Conservation (phyloP, 2,329 filamentous ascomycete species). For the Penicillium sp. region DNA sequence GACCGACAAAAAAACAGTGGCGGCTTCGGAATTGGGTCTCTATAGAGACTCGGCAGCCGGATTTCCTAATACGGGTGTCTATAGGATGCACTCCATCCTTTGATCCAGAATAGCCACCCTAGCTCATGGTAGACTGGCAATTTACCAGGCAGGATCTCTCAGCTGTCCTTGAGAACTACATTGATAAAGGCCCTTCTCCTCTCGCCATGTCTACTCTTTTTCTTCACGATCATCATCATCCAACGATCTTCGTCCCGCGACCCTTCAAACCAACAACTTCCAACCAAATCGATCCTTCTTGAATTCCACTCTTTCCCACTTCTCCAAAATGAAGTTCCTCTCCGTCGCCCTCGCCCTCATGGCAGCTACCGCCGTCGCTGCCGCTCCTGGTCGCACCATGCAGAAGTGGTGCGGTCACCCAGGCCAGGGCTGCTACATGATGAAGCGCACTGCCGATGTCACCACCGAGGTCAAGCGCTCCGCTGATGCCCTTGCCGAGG, state of each 20-base stretch:
- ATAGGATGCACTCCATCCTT: conserved; percentile 4
- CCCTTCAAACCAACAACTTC: conserved; percentile 6
- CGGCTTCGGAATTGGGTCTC: background rate
- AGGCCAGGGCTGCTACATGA: conserved; percentile 35
- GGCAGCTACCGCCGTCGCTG: conserved; percentile 42
- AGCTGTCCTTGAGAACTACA: background rate
- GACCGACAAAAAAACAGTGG: background rate
- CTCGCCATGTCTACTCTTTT: background rate
- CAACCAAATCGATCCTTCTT: conserved; percentile 13
- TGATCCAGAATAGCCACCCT: conserved; percentile 1
- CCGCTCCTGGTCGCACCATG: conserved; percentile 26
- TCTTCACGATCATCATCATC: conserved; percentile 6
- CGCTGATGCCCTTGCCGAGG: conserved; percentile 38
- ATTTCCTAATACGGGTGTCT: conserved; percentile 15
- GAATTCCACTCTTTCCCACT: conserved; percentile 18
- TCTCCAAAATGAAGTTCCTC: conserved; percentile 54
- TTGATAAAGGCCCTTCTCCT: conserved; percentile 9
- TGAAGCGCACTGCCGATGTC: conserved; percentile 35
- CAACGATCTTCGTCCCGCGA: conserved; percentile 17
- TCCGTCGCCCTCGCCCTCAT: conserved; percentile 48
- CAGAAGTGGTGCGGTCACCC: conserved; percentile 37
- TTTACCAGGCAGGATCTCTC: background rate
- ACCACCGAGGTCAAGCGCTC: conserved; percentile 36
- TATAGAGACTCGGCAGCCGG: background rate
- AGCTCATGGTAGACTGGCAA: background rate